Evolutionary conservation across 306 rosid species (phyloP).

Genomic region (Prunus salicina): DNA sequence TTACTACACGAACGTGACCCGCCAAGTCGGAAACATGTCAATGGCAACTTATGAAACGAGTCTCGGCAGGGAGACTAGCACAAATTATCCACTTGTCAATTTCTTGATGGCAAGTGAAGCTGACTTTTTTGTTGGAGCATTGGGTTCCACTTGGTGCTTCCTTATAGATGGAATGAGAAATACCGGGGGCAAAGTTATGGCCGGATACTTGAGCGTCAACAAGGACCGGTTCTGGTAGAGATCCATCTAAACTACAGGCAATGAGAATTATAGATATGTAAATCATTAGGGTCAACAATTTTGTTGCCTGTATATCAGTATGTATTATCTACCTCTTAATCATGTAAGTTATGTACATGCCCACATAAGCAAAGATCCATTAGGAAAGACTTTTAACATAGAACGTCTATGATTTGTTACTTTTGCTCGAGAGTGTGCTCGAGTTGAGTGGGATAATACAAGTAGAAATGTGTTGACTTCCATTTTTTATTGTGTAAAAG

Average conservation of each 20-base stretch:
- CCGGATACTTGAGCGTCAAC: conserved; percentile 93
- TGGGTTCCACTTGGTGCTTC: conserved; percentile 94
- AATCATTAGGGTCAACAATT: background rate
- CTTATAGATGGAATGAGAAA: conserved; percentile 97
- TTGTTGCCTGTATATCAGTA: background rate
- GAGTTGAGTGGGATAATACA: no score
- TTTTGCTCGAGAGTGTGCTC: no score
- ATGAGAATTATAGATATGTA: background rate
- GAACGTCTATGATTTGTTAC: background rate
- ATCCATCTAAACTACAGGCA: background rate
- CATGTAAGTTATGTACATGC: background rate
- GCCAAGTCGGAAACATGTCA: conserved; percentile 56
- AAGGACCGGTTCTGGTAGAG: conserved; percentile 85
- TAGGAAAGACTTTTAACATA: background rate
- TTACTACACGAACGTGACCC: conserved; percentile 55
- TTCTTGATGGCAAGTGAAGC: conserved; percentile 94
- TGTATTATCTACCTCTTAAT: background rate
- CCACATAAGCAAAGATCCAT: background rate
- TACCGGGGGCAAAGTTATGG: conserved; percentile 91
- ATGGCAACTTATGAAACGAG: conserved; percentile 76
- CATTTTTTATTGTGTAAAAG: no score
- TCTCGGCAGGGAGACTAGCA: conserved; percentile 79
- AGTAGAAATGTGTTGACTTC: no score
- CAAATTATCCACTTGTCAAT: conserved; percentile 82
- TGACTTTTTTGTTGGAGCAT: conserved; percentile 77